These are phyloP conservation scores for Lippia alba DNA, from an alignment of 305 asterid genomes.

Conservation along the genomic window DNA sequence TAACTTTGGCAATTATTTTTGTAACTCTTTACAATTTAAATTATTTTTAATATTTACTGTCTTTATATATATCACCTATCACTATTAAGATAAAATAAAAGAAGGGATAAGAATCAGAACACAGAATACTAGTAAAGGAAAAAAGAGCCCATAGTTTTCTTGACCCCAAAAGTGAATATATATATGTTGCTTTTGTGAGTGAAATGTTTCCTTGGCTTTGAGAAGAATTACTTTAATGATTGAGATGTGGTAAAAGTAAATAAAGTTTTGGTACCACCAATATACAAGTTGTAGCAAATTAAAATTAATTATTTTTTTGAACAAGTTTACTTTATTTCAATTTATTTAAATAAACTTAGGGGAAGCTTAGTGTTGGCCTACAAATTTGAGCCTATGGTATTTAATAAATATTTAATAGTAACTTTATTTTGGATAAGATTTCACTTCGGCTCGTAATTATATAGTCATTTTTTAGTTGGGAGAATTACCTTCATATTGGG, in stretches of 20 bases:
- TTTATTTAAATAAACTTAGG: background rate
- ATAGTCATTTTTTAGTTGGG: too few relatives aligned
- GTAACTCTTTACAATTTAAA: too few relatives aligned
- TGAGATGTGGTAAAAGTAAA: slow-evolving; percentile 12
- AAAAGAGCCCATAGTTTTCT: background rate
- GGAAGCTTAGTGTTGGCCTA: background rate
- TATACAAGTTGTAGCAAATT: too few relatives aligned
- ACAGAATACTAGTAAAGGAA: background rate
- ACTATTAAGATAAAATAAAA: background rate
- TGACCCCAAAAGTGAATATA: slow-evolving; percentile 11
- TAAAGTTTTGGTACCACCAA: slow-evolving; percentile 12
- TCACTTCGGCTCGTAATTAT: background rate
- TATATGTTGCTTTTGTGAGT: slow-evolving; percentile 16
- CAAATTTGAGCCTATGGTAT: background rate
- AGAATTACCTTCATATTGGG: too few relatives aligned
- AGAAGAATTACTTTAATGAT: slow-evolving; percentile 37
- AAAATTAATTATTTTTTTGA: background rate
- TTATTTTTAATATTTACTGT: too few relatives aligned
- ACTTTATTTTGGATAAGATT: background rate
- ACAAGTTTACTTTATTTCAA: background rate
- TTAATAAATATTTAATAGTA: background rate
- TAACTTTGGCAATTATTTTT: too few relatives aligned
- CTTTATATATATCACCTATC: background rate
- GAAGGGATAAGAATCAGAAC: background rate
- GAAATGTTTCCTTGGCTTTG: slow-evolving; percentile 24